Evolutionary conservation across 2,329 filamentous ascomycete genomes (phyloP).

Genomic region (Colletotrichum destructivum): DNA sequence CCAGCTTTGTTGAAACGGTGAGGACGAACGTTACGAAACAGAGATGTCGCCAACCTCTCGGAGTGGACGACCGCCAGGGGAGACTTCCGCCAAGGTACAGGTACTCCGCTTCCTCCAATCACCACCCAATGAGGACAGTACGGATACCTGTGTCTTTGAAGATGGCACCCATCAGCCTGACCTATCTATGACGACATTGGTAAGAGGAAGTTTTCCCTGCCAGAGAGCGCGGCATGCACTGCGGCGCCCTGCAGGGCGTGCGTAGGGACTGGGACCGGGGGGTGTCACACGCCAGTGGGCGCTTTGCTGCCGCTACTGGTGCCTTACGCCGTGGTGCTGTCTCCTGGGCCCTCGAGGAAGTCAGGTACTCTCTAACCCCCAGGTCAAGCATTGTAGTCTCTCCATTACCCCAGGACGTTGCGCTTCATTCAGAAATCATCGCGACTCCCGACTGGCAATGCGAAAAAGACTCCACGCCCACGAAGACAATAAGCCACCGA

Average conservation of each 20-base stretch:
- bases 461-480: background rate
- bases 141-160: background rate
- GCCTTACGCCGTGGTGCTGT: slow-evolving; percentile 1
- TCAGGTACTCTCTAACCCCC: slow-evolving; percentile 19
- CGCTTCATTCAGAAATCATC: slow-evolving; percentile 5
- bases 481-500: background rate
- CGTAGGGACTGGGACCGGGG: slow-evolving; percentile 11
- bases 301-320: slow-evolving; percentile 1
- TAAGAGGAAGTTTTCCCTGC: slow-evolving; percentile 29
- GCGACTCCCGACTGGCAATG: background rate
- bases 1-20: slow-evolving; percentile 27
- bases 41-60: background rate
- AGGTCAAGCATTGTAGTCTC: background rate
- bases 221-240: slow-evolving; percentile 6
- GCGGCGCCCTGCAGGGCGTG: slow-evolving; percentile 37
- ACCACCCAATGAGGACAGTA: background rate
- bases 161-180: slow-evolving; percentile 21
- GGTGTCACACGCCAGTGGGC: background rate
- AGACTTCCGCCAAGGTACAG: background rate
- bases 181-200: slow-evolving; percentile 39
- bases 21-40: slow-evolving; percentile 17
- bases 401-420: background rate
- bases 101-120: background rate
- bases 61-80: slow-evolving; percentile 19
- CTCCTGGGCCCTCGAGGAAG: background rate